phyloP scores from a whole-genome alignment of 2,329 filamentous ascomycete species.

The Fonsecaea pedrosoi region DNA sequence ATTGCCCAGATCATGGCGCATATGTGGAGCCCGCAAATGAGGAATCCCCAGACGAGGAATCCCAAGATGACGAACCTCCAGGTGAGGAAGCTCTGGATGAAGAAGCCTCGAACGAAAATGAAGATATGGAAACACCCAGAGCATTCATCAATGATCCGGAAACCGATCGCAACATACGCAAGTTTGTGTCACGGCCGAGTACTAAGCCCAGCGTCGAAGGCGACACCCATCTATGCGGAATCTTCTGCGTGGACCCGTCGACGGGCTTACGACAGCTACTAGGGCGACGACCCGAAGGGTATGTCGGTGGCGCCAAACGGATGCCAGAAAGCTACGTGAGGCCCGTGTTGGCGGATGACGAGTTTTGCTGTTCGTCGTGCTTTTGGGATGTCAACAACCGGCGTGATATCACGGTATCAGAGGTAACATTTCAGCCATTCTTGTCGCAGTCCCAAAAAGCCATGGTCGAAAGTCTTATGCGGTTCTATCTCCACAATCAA shows the following conservation, averaged over 20 bases:
- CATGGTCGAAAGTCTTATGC: slow-evolving; percentile 27
- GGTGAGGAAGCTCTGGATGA: too few species aligned
- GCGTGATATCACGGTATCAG: slow-evolving; percentile 26
- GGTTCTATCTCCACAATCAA: slow-evolving; percentile 36
- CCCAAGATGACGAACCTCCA: too few species aligned
- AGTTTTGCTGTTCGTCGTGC: slow-evolving; percentile 32
- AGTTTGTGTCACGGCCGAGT: slow-evolving; percentile 26
- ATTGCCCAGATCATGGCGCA: slow-evolving; percentile 39
- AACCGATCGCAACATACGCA: slow-evolving; percentile 34
- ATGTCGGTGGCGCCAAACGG: slow-evolving; percentile 14
- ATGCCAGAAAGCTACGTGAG: slow-evolving; percentile 1
- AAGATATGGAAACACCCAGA: slow-evolving; percentile 30
- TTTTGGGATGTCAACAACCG: slow-evolving; percentile 35
- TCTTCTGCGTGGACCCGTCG: slow-evolving; percentile 37
- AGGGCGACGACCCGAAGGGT: slow-evolving; percentile 24
- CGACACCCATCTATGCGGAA: slow-evolving; percentile 36
- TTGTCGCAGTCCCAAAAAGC: slow-evolving; percentile 24
- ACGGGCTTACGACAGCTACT: slow-evolving; percentile 22
- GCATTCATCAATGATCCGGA: slow-evolving; percentile 38
- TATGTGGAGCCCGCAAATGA: slow-evolving; percentile 29
- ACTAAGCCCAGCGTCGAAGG: background rate
- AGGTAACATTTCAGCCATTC: slow-evolving; percentile 26
- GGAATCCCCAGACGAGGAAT: too few species aligned
- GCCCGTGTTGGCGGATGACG: slow-evolving; percentile 26
- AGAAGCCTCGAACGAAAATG: slow-evolving; percentile 8